These are phyloP conservation scores for Solanum aculeatissimum DNA, from an alignment of 305 asterid species.

Conservation along the genomic window DNA sequence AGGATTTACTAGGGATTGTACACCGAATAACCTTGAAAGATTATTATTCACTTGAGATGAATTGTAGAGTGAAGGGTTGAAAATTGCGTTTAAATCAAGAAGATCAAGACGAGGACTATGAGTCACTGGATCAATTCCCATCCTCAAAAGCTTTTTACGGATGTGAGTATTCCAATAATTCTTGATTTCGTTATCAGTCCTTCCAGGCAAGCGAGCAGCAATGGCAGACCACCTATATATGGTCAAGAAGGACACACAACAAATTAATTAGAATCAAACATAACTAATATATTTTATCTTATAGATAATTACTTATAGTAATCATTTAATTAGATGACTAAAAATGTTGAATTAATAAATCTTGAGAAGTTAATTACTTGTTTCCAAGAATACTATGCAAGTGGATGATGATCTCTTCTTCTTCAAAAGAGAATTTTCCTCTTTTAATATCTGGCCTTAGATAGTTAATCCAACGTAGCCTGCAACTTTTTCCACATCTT, in stretches of 20 bases:
- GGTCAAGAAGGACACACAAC: not conserved
- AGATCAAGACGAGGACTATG: conserved; percentile 16
- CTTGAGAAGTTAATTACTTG: conserved; percentile 29
- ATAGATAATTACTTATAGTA: no score
- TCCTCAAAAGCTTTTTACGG: conserved; percentile 40
- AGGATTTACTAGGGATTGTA: conserved; percentile 42
- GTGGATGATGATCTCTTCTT: conserved; percentile 76
- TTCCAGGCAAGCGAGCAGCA: conserved; percentile 70
- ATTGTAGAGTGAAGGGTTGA: conserved; percentile 31
- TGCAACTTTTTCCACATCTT: conserved; percentile 89
- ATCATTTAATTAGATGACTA: not conserved
- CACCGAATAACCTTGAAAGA: conserved; percentile 46
- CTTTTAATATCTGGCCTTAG: conserved; percentile 79
- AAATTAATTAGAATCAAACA: not conserved
- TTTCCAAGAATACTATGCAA: conserved; percentile 79
- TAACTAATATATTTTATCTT: no score
- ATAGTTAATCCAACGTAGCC: conserved; percentile 86
- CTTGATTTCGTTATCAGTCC: conserved; percentile 84
- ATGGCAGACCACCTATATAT: conserved; percentile 75
- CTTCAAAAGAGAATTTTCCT: conserved; percentile 72
- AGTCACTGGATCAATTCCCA: conserved; percentile 6
- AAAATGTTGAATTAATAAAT: not conserved
- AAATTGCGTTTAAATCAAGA: conserved; percentile 51
- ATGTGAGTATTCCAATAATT: conserved; percentile 86
- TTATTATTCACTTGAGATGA: conserved; percentile 25